Percentiles rank a stretch among this genome's conserved stretches.
These are phyloP conservation scores for Globisporangium canariense DNA, from an alignment of 352 stramenopile species.

Conservation along the genomic window DNA sequence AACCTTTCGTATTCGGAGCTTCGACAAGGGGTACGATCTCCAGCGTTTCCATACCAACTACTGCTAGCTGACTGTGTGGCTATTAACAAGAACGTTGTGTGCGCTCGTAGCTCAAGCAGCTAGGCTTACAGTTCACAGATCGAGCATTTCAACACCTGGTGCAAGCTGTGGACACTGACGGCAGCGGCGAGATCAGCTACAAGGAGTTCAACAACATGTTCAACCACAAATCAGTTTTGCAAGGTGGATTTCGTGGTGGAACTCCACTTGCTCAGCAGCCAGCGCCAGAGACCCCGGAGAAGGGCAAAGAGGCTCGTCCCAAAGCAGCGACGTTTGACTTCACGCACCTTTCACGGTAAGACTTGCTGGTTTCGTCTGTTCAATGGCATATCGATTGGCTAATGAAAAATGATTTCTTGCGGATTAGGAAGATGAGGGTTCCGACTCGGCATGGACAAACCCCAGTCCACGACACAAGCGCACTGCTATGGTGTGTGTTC, in stretches of 20 bases:
- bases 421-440: slow-evolving; percentile 27
- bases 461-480: slow-evolving; percentile 33
- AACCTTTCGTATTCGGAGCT: slow-evolving; percentile 53
- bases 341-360: slow-evolving; percentile 36
- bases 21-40: slow-evolving; percentile 32
- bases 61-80: neutral
- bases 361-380: neutral
- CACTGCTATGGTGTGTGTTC: slow-evolving; percentile 23
- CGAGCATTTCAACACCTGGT: slow-evolving; percentile 45
- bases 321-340: slow-evolving; percentile 38
- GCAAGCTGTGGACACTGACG: slow-evolving; percentile 35
- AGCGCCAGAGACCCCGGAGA: neutral
- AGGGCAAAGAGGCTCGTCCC: slow-evolving; percentile 10
- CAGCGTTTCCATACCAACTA: neutral
- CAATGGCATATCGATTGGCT: neutral
- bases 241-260: neutral
- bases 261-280: neutral
- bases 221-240: neutral
- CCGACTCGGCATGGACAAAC: slow-evolving; percentile 42
- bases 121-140: slow-evolving; percentile 47
- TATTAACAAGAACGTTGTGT: neutral
- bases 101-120: slow-evolving; percentile 33
- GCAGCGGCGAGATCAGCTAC: slow-evolving; percentile 57
- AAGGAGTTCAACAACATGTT: slow-evolving; percentile 54
- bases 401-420: neutral